Percentiles rank a stretch among this genome's conserved stretches.
Evolutionary conservation across 176 grass and related monocot species (phyloP).

Genomic region (Lolium rigidum): DNA sequence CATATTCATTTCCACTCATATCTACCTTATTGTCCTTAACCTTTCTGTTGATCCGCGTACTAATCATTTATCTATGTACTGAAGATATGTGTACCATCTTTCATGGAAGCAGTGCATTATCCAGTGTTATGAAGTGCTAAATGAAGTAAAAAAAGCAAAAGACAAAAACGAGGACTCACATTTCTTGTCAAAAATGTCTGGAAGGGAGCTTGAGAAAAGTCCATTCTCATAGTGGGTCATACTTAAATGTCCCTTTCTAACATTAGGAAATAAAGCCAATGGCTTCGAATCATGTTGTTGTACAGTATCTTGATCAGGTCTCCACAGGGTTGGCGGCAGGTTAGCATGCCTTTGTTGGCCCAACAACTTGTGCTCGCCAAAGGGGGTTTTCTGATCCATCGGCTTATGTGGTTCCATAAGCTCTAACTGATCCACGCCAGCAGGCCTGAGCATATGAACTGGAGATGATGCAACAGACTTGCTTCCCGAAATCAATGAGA

Average conservation of each 20-base stretch:
- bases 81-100: neutral
- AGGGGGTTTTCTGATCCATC: constrained; percentile 66
- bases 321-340: constrained; percentile 45
- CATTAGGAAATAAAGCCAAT: constrained; percentile 52
- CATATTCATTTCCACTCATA: constrained; percentile 14
- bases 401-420: constrained; percentile 38
- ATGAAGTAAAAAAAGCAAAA: constrained; percentile 17
- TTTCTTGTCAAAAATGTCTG: constrained; percentile 84
- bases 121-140: constrained; percentile 25
- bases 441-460: constrained; percentile 44
- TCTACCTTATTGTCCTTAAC: neutral
- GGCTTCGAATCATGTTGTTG: constrained; percentile 45
- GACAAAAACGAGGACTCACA: constrained; percentile 50
- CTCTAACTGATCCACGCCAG: constrained; percentile 46
- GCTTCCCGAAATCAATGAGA: constrained; percentile 48
- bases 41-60: constrained; percentile 3
- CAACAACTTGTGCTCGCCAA: constrained; percentile 58
- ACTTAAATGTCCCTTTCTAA: constrained; percentile 50
- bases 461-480: constrained; percentile 60
- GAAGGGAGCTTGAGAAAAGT: constrained; percentile 80
- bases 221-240: constrained; percentile 59
- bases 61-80: neutral
- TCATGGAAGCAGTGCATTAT: neutral
- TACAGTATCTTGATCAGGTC: constrained; percentile 48
- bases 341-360: constrained; percentile 46